Conservation (phyloP, 2,329 filamentous ascomycete genomes). For the Sporothrix pallida region DNA sequence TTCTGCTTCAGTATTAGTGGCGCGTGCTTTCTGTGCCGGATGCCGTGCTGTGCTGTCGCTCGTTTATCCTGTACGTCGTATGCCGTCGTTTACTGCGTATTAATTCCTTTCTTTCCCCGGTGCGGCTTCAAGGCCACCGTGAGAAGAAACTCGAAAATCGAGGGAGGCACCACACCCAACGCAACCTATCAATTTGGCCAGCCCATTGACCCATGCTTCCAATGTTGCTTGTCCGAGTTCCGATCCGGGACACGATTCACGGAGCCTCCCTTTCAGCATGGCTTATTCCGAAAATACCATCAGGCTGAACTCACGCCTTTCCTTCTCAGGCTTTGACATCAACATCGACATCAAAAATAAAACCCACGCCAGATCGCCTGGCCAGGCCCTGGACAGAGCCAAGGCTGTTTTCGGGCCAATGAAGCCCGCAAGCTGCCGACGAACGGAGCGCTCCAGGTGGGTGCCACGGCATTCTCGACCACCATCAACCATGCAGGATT, state of each 20-base stretch:
- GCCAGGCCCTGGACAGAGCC: neutral
- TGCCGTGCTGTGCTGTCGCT: neutral
- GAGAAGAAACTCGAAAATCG: too few relatives aligned
- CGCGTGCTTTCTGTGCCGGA: slow-evolving; percentile 12
- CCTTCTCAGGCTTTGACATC: neutral
- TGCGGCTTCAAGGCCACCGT: too few relatives aligned
- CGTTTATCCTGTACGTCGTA: too few relatives aligned
- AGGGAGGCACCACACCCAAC: neutral
- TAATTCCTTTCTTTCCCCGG: too few relatives aligned
- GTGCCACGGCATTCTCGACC: slow-evolving; percentile 17
- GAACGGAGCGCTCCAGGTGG: slow-evolving; percentile 18
- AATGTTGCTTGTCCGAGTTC: neutral
- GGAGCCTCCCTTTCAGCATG: slow-evolving; percentile 10
- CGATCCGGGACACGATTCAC: slow-evolving; percentile 2
- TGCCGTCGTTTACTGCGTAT: too few relatives aligned
- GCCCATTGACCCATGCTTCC: neutral
- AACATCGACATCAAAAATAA: neutral
- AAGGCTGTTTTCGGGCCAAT: slow-evolving; percentile 28
- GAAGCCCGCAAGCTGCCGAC: slow-evolving; percentile 30
- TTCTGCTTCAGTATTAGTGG: slow-evolving; percentile 11
- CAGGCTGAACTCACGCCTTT: neutral
- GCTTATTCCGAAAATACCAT: slow-evolving; percentile 10
- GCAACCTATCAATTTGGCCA: neutral
- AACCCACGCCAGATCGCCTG: neutral
- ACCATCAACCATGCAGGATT: slow-evolving; percentile 14